Evolutionary conservation across 164 flowering plant genomes (phyloP), one percentile per base, ranked within the genome.

Genomic region (Aristolochia contorta): DNA sequence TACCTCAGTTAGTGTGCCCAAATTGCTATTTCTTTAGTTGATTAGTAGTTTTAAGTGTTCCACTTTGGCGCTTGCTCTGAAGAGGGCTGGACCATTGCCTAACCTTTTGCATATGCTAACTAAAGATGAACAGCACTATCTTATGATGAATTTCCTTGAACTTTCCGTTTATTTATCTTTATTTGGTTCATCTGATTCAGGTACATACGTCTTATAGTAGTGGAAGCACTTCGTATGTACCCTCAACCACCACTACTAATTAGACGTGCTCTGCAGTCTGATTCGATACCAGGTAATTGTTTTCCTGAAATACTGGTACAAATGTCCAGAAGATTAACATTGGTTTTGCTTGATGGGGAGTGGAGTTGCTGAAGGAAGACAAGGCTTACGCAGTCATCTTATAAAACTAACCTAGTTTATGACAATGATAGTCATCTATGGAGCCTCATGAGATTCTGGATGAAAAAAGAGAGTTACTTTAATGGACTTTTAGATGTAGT

Each of bases 231-330:
- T 58, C 94, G 99, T n/a, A 64, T 93, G 62, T 93, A 75, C 77
- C 99, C 99, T 66, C 99, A 93, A 57, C 97, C 99, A 12, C 99
- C 99, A 30, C 67, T 93, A 76, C 92, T 93, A 4, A 93, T 93
- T 55, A 83, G 97, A 65, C 94, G 96, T 47, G 33, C 97, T n/a
- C 91, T 93, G 65, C 85, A 72, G 70, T 49, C 96, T 37, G 99
- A 93, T 79, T 47, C 57, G 46, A 73, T 93, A 62, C 99, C 99
- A 69, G 97, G 99, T 89, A 79, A 43, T 62, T n/a, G 20, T 22
- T 18, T 51, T 48, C 45, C 48, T 30, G 52, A 20, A 19, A 25
- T 30, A 49, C 32, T 24, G 18, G 18, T 13, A 24, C 2, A 7
- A 22, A 13, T 55, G 24, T 13, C 19, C 18, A 13, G 24, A 6